phyloP scores from a whole-genome alignment of 805 yeast genomes.

The Brettanomyces bruxellensis region DNA sequence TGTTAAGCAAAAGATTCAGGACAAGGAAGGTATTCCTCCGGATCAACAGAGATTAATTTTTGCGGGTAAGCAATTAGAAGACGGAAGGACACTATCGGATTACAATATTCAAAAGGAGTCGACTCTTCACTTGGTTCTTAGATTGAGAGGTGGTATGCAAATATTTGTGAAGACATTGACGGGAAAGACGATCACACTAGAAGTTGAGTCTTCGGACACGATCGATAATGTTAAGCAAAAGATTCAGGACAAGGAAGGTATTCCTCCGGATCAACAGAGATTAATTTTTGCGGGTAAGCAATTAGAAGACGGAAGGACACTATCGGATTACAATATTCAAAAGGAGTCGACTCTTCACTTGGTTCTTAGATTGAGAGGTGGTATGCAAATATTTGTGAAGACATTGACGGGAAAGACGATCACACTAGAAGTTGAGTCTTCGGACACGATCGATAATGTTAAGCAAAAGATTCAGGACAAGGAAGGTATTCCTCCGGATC shows the following conservation, averaged over 20 bases:
- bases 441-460: conserved; percentile 96
- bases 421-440: conserved; percentile 94
- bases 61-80: conserved; percentile 96
- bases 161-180: conserved; percentile 41
- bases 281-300: conserved; percentile 40
- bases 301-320: conserved; percentile 73
- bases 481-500: conserved; percentile 97
- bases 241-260: conserved; percentile 36
- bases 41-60: conserved; percentile 96
- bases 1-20: conserved; percentile 94
- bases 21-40: conserved; percentile 96
- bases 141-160: conserved; percentile 90
- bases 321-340: conserved; percentile 67
- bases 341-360: conserved; percentile 57
- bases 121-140: conserved; percentile 88
- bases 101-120: conserved; percentile 99
- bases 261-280: conserved; percentile 38
- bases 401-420: conserved; percentile 57
- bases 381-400: conserved; percentile 55
- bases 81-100: conserved; percentile 92
- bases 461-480: conserved; percentile 94
- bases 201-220: conserved; percentile 72
- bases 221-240: conserved; percentile 75
- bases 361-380: conserved; percentile 85
- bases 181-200: conserved; percentile 16